A percentile compares a stretch with the other conserved stretches of the same genome.
Evolutionary conservation across 208 protist genomes (phyloP).

Genomic region (Leishmania aethiopica): DNA sequence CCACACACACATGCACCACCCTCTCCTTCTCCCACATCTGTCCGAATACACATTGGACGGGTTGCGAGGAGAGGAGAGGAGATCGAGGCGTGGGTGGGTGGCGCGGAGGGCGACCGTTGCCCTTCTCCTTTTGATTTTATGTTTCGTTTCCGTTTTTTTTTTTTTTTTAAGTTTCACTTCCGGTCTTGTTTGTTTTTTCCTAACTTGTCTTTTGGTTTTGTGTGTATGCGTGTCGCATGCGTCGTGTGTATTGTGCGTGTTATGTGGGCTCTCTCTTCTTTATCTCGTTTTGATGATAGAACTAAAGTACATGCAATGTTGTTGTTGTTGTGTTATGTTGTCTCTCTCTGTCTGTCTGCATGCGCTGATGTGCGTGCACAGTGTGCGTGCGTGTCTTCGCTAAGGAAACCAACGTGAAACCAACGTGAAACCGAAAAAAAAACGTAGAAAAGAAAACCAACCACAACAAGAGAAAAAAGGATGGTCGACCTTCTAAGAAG

Average conservation of each 20-base stretch:
- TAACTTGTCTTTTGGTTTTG: background rate
- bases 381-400: background rate
- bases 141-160: conserved; percentile 24
- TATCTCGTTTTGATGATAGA: too few relatives aligned
- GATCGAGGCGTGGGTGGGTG: background rate
- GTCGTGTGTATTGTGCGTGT: background rate
- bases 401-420: background rate
- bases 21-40: background rate
- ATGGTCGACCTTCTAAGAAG: background rate
- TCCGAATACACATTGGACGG: background rate
- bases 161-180: background rate
- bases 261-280: too few relatives aligned
- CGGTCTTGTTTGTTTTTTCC: background rate
- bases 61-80: background rate
- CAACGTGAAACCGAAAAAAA: background rate
- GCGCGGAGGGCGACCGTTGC: background rate
- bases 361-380: background rate
- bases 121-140: conserved; percentile 12
- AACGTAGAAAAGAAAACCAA: too few relatives aligned
- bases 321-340: too few relatives aligned
- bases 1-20: too few relatives aligned
- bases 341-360: background rate
- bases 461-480: background rate
- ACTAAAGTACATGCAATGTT: too few relatives aligned
- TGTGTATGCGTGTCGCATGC: background rate